A percentile compares a stretch with the other conserved stretches of the same genome.
These are phyloP conservation scores for Oxyria digyna DNA, from an alignment of 148 eudicot genomes.

Conservation along the genomic window DNA sequence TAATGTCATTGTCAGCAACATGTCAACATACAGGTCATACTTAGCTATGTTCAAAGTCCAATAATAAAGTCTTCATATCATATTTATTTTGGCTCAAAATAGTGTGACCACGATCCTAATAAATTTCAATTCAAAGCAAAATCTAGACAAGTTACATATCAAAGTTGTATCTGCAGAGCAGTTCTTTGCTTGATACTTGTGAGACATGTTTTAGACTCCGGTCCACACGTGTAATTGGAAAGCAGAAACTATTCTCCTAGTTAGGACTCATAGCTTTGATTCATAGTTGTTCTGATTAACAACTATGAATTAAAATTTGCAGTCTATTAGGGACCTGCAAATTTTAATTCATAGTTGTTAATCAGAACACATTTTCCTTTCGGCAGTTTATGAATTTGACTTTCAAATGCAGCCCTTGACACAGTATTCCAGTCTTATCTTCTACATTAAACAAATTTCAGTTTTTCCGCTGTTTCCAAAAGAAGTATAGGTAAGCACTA, in stretches of 20 bases:
- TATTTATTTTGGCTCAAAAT: background rate
- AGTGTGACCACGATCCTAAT: background rate
- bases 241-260: background rate
- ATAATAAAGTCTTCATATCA: background rate
- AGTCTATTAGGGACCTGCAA: background rate
- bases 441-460: background rate
- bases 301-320: background rate
- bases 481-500: background rate
- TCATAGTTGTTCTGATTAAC: background rate
- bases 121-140: background rate
- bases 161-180: background rate
- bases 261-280: no score
- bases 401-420: background rate
- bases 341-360: background rate
- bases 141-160: background rate
- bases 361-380: background rate
- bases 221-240: background rate
- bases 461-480: background rate
- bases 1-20: background rate
- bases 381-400: background rate
- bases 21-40: background rate
- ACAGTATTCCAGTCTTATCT: background rate
- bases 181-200: conserved; percentile 2
- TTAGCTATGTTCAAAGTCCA: background rate
- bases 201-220: background rate